These are phyloP conservation scores for Kondoa malvinella DNA, from an alignment of 768 basidiomycete genomes.

Conservation along the genomic window DNA sequence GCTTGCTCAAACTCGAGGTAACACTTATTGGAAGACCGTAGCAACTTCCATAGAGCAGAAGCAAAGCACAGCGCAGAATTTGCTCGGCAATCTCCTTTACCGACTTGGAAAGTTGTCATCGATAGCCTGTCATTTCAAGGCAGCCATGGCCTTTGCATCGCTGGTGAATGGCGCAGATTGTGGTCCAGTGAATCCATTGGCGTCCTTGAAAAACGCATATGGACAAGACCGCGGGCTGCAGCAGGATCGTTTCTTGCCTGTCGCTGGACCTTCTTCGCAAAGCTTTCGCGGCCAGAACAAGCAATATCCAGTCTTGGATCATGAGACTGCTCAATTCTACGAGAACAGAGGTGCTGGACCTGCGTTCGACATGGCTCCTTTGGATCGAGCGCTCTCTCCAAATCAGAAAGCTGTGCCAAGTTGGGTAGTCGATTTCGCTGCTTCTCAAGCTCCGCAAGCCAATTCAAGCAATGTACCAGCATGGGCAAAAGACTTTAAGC, in stretches of 20 bases:
- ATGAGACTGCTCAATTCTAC: constrained; percentile 11
- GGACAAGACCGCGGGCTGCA: constrained; percentile 61
- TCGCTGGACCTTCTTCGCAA: constrained; percentile 48
- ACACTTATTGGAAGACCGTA: no score
- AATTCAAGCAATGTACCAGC: constrained; percentile 11
- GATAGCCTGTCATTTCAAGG: background rate
- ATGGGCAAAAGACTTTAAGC: constrained; percentile 23
- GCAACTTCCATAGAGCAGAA: no score
- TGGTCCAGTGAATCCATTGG: constrained; percentile 68
- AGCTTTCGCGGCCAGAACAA: constrained; percentile 23
- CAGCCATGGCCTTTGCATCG: background rate
- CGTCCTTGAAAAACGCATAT: constrained; percentile 59
- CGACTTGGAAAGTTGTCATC: no score
- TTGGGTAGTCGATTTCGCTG: constrained; percentile 21
- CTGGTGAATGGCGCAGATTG: constrained; percentile 34
- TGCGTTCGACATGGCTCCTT: constrained; percentile 5
- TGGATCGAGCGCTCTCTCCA: constrained; percentile 11
- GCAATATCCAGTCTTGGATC: background rate
- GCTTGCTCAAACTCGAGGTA: no score
- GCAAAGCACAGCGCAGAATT: no score
- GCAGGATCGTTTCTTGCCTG: constrained; percentile 57
- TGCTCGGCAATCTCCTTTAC: no score
- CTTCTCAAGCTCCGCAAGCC: constrained; percentile 14
- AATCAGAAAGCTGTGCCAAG: background rate
- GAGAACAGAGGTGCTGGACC: constrained; percentile 5